phyloP scores from a whole-genome alignment of 2,329 filamentous ascomycete species.

The Penicillium sp. region DNA sequence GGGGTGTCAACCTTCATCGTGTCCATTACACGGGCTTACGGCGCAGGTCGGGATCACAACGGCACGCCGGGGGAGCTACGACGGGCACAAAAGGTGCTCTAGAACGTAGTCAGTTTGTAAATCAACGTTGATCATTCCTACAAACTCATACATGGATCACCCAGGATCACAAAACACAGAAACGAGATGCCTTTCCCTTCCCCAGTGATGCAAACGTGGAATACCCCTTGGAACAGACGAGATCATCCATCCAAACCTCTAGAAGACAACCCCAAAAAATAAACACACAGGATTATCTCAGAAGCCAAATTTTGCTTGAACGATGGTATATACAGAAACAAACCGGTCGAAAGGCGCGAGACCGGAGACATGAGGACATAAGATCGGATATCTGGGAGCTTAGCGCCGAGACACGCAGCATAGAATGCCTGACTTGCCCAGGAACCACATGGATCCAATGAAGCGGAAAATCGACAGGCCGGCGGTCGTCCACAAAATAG shows the following conservation, averaged over 20 bases:
- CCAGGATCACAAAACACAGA: slow-evolving; percentile 2
- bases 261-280: slow-evolving; percentile 2
- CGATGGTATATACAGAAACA: slow-evolving; percentile 16
- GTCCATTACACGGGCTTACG: background rate
- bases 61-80: background rate
- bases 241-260: slow-evolving; percentile 12
- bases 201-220: slow-evolving; percentile 1
- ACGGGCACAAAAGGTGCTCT: background rate
- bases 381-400: background rate
- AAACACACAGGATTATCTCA: slow-evolving; percentile 10
- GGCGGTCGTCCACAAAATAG: slow-evolving; percentile 84
- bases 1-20: too few species aligned
- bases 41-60: background rate
- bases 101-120: background rate
- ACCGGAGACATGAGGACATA: background rate
- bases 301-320: background rate
- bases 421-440: slow-evolving; percentile 88
- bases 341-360: background rate
- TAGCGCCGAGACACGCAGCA: slow-evolving; percentile 85
- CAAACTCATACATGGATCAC: slow-evolving; percentile 13
- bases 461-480: slow-evolving; percentile 80
- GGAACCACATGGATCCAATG: slow-evolving; percentile 85
- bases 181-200: background rate
- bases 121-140: background rate
- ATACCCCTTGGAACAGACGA: background rate